phyloP scores from a whole-genome alignment of 805 yeast species.

The Sugiyamaella floridensis region DNA sequence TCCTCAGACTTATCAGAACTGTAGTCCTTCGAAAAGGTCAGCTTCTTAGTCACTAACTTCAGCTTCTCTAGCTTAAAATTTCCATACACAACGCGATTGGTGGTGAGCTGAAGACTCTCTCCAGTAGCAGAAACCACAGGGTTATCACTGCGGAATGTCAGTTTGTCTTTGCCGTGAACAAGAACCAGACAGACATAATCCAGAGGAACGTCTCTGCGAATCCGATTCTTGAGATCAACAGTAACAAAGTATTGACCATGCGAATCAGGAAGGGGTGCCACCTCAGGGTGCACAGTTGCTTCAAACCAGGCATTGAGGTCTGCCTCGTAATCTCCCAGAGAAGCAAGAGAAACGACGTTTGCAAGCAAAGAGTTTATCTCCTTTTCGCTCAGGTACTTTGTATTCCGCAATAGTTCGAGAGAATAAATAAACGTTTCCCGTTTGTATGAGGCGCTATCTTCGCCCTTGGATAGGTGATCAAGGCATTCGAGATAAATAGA shows the following conservation, averaged over 20 bases:
- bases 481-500: constrained; percentile 65
- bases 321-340: constrained; percentile 17
- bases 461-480: constrained; percentile 18
- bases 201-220: not conserved
- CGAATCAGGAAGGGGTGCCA: not conserved
- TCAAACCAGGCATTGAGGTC: constrained; percentile 35
- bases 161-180: constrained; percentile 1
- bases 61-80: constrained; percentile 28
- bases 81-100: constrained; percentile 33
- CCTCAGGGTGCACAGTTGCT: constrained; percentile 33
- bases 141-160: constrained; percentile 13
- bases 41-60: constrained; percentile 24
- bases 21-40: constrained; percentile 24
- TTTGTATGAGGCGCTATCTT: constrained; percentile 7
- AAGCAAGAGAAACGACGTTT: constrained; percentile 20
- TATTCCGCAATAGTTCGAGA: constrained; percentile 23
- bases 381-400: constrained; percentile 13
- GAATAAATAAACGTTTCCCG: constrained; percentile 25
- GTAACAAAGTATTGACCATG: not conserved
- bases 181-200: constrained; percentile 1
- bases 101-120: constrained; percentile 21
- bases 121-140: constrained; percentile 3
- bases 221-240: not conserved
- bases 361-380: constrained; percentile 19
- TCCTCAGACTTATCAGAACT: not conserved